Percentiles rank a stretch among this genome's conserved stretches.
Evolutionary conservation across 345 rosid genomes (phyloP).

Genomic region (Firmiana major): DNA sequence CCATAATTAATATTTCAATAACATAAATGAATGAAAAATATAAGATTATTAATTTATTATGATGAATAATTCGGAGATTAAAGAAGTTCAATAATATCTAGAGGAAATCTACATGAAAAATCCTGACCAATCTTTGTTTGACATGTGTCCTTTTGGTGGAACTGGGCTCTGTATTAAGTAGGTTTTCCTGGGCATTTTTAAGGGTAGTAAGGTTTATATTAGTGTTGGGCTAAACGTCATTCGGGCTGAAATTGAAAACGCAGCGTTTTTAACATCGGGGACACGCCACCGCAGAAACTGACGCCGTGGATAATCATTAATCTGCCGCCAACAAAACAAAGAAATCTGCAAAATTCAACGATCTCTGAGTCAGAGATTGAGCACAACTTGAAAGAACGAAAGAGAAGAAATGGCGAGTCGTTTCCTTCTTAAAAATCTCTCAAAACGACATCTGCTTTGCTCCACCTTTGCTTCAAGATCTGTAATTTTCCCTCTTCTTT

Average conservation of each 20-base stretch:
- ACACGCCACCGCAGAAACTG: background rate
- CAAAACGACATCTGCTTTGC: constrained; percentile 9
- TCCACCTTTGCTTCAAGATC: constrained; percentile 25
- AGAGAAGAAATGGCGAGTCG: constrained; percentile 21
- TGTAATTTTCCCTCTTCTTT: constrained; percentile 16
- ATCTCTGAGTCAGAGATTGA: background rate
- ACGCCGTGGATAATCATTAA: too few relatives aligned
- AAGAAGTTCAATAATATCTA: too few relatives aligned
- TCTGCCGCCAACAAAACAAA: background rate
- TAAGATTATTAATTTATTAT: too few relatives aligned
- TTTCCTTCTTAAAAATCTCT: constrained; percentile 10
- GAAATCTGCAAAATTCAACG: background rate
- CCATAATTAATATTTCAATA: too few relatives aligned
- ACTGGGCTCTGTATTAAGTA: too few relatives aligned
- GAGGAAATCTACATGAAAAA: too few relatives aligned
- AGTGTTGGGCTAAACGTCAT: background rate
- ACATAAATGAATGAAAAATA: too few relatives aligned
- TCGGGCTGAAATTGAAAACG: background rate
- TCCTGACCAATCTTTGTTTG: too few relatives aligned
- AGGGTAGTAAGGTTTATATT: background rate
- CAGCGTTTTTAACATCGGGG: background rate
- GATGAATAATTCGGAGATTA: too few relatives aligned
- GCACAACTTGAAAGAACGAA: constrained; percentile 30
- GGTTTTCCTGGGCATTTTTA: too few relatives aligned
- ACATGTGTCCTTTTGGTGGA: too few relatives aligned